Conservation (phyloP, 805 yeast species). For the Saccharomycopsis malanga region DNA sequence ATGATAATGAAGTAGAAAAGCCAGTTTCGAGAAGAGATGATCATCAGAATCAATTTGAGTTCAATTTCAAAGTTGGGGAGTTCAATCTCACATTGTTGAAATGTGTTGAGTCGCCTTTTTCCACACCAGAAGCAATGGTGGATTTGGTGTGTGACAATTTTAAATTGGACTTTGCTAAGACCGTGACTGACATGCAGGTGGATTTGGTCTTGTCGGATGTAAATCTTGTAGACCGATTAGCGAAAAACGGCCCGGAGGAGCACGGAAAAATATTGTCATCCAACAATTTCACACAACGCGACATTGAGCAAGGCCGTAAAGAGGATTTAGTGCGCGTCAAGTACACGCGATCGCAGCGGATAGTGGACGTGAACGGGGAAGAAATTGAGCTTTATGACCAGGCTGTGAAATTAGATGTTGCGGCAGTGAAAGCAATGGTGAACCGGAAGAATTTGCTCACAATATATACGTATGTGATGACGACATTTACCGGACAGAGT, state of each 20-base stretch:
- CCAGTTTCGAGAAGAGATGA: not conserved
- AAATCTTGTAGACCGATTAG: conserved; percentile 69
- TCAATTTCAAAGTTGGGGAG: conserved; percentile 59
- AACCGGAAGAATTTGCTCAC: conserved; percentile 75
- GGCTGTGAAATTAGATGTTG: conserved; percentile 60
- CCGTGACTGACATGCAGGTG: conserved; percentile 55
- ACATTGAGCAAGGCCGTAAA: conserved; percentile 25
- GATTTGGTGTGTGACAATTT: conserved; percentile 67
- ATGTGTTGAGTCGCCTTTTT: conserved; percentile 55
- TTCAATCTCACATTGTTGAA: conserved; percentile 58
- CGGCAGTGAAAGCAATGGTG: conserved; percentile 68
- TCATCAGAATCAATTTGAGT: conserved; percentile 35
- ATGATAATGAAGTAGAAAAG: not conserved
- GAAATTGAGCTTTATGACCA: conserved; percentile 70
- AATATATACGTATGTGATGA: conserved; percentile 68
- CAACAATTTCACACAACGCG: conserved; percentile 37
- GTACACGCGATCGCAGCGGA: conserved; percentile 52
- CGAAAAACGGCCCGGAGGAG: conserved; percentile 51
- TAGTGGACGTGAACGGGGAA: conserved; percentile 45
- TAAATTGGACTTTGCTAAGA: conserved; percentile 51
- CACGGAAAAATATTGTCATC: conserved; percentile 68
- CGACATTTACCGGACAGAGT: conserved; percentile 82
- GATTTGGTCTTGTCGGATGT: conserved; percentile 59
- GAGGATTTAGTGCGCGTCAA: conserved; percentile 52
- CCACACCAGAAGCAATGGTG: conserved; percentile 60